Percentiles rank a stretch among this genome's conserved stretches.
phyloP scores from a whole-genome alignment of 2,329 filamentous ascomycete species.

The Aspergillus sp. region DNA sequence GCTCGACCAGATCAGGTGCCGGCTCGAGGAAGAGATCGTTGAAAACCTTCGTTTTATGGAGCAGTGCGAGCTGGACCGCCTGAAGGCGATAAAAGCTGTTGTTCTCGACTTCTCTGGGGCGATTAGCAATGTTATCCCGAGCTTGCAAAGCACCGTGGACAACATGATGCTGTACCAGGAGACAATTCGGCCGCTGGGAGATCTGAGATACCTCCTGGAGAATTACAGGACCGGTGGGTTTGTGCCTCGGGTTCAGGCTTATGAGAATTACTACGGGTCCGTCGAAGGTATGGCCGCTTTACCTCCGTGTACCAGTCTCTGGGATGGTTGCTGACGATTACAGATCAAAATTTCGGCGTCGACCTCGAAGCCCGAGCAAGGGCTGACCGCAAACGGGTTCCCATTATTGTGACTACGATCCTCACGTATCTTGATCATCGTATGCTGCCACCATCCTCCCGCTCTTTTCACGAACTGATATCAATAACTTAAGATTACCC shows the following conservation, averaged over 20 bases:
- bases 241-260: slow-evolving; percentile 78
- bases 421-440: slow-evolving; percentile 89
- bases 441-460: slow-evolving; percentile 23
- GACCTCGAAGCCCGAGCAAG: slow-evolving; percentile 92
- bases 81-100: slow-evolving; percentile 97
- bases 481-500: slow-evolving; percentile 57
- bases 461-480: background rate
- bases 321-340: slow-evolving; percentile 8
- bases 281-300: slow-evolving; percentile 61
- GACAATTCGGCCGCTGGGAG: slow-evolving; percentile 86
- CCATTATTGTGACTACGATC: slow-evolving; percentile 81
- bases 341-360: slow-evolving; percentile 91
- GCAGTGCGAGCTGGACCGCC: slow-evolving; percentile 86
- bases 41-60: slow-evolving; percentile 92
- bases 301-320: too few relatives aligned
- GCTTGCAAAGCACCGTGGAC: slow-evolving; percentile 88
- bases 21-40: slow-evolving; percentile 90
- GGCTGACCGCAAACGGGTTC: slow-evolving; percentile 91
- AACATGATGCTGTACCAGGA: slow-evolving; percentile 99
- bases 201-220: slow-evolving; percentile 87
- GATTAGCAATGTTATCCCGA: slow-evolving; percentile 95
- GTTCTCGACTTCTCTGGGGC: slow-evolving; percentile 95
- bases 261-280: slow-evolving; percentile 98
- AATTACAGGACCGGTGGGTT: slow-evolving; percentile 95
- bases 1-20: slow-evolving; percentile 83